Percentiles rank a stretch among this genome's conserved stretches.
Evolutionary conservation across 441 rosid genomes (phyloP).

Genomic region (Syzygium syzygioides): DNA sequence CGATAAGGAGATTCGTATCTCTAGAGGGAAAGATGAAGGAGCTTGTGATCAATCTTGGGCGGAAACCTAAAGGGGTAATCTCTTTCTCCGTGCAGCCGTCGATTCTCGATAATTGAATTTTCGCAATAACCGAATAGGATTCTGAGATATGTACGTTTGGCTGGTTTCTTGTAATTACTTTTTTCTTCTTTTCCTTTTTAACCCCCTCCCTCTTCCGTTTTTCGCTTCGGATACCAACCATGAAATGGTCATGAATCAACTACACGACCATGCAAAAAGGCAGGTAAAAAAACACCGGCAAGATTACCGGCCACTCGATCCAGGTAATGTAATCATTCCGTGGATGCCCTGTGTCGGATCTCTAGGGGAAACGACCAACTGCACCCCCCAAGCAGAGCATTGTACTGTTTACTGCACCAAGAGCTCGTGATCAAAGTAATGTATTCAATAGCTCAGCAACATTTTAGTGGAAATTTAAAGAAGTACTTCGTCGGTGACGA

Average conservation of each 20-base stretch:
- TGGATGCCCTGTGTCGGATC: neutral
- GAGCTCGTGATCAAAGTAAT: neutral
- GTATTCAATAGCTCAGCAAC: neutral
- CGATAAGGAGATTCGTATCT: neutral
- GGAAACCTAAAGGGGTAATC: neutral
- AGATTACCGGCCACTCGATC: neutral
- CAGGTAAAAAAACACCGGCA: neutral
- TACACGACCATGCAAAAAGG: neutral
- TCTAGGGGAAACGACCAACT: neutral
- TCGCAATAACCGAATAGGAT: too few species aligned
- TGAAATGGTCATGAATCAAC: neutral
- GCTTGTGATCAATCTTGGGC: neutral
- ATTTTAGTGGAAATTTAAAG: neutral
- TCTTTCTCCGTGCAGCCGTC: neutral
- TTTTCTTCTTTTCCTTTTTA: neutral
- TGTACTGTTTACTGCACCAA: neutral
- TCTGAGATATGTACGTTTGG: too few species aligned
- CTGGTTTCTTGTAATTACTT: neutral
- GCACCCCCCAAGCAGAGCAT: neutral
- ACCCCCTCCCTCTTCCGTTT: neutral
- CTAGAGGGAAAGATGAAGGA: neutral
- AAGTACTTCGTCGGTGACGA: neutral
- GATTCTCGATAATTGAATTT: neutral
- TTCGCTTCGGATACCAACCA: neutral
- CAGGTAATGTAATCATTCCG: neutral